Percentiles rank a stretch among this genome's conserved stretches.
Evolutionary conservation across 208 protist genomes (phyloP).

Genomic region (Novymonas esmeraldas): DNA sequence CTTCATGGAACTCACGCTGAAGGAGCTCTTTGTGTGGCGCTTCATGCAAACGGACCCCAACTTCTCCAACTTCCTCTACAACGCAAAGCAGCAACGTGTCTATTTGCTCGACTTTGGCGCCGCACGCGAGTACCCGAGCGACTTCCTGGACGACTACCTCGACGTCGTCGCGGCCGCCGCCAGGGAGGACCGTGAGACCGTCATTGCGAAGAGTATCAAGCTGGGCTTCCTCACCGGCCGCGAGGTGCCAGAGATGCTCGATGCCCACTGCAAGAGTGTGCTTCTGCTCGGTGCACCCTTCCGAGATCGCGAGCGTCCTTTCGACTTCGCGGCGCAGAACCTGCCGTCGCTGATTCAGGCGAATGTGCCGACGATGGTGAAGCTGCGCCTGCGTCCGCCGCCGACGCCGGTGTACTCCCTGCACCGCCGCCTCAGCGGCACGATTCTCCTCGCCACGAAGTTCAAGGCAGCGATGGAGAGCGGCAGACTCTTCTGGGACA

Average conservation of each 20-base stretch:
- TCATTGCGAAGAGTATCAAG: slow-evolving; percentile 87
- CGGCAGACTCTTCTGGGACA: slow-evolving; percentile 77
- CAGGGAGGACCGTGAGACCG: slow-evolving; percentile 60
- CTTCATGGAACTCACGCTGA: slow-evolving; percentile 86
- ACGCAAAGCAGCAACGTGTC: slow-evolving; percentile 61
- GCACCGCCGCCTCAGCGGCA: slow-evolving; percentile 95
- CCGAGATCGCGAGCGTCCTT: slow-evolving; percentile 46
- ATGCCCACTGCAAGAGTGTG: slow-evolving; percentile 91
- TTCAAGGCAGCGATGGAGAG: slow-evolving; percentile 81
- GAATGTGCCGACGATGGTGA: slow-evolving; percentile 94
- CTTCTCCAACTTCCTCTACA: slow-evolving; percentile 96
- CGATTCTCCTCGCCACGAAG: slow-evolving; percentile 93
- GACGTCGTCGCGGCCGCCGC: slow-evolving; percentile 91
- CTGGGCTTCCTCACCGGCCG: slow-evolving; percentile 97
- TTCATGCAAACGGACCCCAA: slow-evolving; percentile 98
- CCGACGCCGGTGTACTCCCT: slow-evolving; percentile 95
- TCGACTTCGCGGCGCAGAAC: slow-evolving; percentile 90
- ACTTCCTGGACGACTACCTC: slow-evolving; percentile 93
- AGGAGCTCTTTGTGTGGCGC: slow-evolving; percentile 95
- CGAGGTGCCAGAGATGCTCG: slow-evolving; percentile 90
- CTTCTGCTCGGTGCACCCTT: slow-evolving; percentile 93
- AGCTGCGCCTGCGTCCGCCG: slow-evolving; percentile 84
- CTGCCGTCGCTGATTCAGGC: slow-evolving; percentile 81
- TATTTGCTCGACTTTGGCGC: slow-evolving; percentile 96
- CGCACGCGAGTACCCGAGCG: slow-evolving; percentile 71